Evolutionary conservation across 768 basidiomycete genomes (phyloP).

Genomic region (Lyophyllum semitale): DNA sequence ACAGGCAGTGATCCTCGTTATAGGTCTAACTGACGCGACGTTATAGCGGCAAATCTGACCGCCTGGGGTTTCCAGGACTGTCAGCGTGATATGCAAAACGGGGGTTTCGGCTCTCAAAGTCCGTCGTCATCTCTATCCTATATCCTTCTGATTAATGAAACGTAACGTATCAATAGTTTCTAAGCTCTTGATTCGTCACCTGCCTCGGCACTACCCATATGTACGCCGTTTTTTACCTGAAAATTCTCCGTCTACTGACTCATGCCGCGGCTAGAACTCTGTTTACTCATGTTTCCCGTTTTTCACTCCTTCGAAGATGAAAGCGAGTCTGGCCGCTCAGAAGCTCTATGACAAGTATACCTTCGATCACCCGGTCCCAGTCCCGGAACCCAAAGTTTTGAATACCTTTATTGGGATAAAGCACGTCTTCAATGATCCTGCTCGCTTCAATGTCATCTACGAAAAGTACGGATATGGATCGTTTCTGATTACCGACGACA

Average conservation of each 20-base stretch:
- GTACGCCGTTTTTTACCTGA: conserved; percentile 2
- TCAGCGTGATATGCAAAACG: conserved; percentile 35
- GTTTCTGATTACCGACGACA: conserved; percentile 40
- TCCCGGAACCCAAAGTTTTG: conserved; percentile 28
- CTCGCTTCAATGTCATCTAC: conserved; percentile 37
- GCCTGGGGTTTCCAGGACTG: conserved; percentile 56
- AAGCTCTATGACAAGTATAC: conserved; percentile 39
- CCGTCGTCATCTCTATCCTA: not conserved
- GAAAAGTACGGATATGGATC: conserved; percentile 42
- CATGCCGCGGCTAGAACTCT: conserved; percentile 8
- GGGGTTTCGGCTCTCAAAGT: conserved; percentile 27
- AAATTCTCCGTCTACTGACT: not conserved
- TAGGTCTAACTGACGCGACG: not conserved
- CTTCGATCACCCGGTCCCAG: conserved; percentile 39
- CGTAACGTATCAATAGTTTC: conserved; percentile 11
- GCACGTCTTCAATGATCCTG: conserved; percentile 33
- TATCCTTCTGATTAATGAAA: not conserved
- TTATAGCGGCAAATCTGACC: conserved; percentile 42
- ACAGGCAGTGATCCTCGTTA: not conserved
- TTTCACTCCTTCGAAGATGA: conserved; percentile 46
- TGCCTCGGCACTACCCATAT: conserved; percentile 21
- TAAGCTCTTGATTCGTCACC: conserved; percentile 19
- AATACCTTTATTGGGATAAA: conserved; percentile 36
- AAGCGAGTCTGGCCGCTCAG: conserved; percentile 37
- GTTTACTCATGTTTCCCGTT: conserved; percentile 28